Base-by-base conservation (phyloP, 1,139 yeast species). In the Blastobotrys illinoisensis region DNA sequence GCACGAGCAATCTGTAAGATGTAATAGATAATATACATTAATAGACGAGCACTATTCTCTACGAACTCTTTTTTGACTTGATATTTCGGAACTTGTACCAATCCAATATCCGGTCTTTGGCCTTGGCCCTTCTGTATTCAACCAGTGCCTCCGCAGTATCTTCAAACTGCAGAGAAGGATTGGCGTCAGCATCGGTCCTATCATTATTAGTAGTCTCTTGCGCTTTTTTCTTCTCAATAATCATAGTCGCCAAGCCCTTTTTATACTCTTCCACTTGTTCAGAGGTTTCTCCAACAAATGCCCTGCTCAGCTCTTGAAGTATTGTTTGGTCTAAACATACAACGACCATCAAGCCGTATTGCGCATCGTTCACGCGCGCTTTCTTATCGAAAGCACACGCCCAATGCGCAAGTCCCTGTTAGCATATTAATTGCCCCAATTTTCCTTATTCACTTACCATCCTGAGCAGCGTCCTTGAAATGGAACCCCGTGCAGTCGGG, bases 401-500 rank as follows among this genome's bases (percentile, higher is more conserved):
- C 16, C 40, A 32, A 32, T n/a, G 40, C 40, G 40, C 40, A n/a
- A 11, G 16, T n/a, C 14, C 40, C 16, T 36, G 55, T 47, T 46
- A 54, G 50, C 26, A 43, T 21, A 26, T 26, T 11, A 26, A 26
- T 9, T 5, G 32, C 26, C 20, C 23, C 14, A 14, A 16, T 24
- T 5, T 14, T 45, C 47, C 28, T 9, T 6, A 19, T 45, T 36
- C 24, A 54, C 64, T 53, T 60, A 65, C 67, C 67, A 32, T 58
- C 50, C 16, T 58, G 49, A 19, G 49, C 52, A 46, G 66, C 62
- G 44, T 69, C 70, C 13, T 52, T 48, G 50, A 64, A 63, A 59
- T 71, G 75, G 14, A 67, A 56, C 48, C 52, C 53, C n/a, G 43
- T 47, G 55, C 74, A 71, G 21, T 54, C 53, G 19, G 51, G 49